Evolutionary conservation across 1,139 yeast genomes (phyloP).

Genomic region (Lodderomyces theae): DNA sequence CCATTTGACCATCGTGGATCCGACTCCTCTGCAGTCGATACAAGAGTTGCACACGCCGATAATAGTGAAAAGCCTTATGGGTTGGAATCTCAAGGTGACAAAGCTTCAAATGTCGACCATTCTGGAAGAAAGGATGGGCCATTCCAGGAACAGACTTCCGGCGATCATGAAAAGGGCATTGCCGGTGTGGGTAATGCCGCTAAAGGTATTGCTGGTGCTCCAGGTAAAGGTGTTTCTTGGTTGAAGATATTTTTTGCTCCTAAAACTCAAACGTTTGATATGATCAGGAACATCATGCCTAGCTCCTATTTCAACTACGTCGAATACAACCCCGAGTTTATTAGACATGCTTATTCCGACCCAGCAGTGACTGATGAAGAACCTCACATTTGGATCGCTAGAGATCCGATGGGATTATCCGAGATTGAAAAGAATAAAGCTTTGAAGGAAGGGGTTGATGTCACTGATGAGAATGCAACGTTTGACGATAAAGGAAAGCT

Average conservation of each 20-base stretch:
- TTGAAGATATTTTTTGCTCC: slow-evolving; percentile 42
- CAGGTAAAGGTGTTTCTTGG: slow-evolving; percentile 27
- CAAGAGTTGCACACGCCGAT: slow-evolving; percentile 18
- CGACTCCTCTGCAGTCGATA: slow-evolving; percentile 14
- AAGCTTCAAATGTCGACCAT: slow-evolving; percentile 9
- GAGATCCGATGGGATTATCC: slow-evolving; percentile 68
- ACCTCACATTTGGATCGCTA: slow-evolving; percentile 69
- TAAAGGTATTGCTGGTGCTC: slow-evolving; percentile 15
- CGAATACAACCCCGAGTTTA: slow-evolving; percentile 41
- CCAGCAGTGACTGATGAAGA: slow-evolving; percentile 61
- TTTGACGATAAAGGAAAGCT: slow-evolving; percentile 56
- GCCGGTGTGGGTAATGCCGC: slow-evolving; percentile 12
- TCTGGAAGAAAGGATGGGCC: slow-evolving; percentile 9
- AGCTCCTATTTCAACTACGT: slow-evolving; percentile 40
- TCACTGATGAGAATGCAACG: slow-evolving; percentile 55
- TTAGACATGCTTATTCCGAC: slow-evolving; percentile 58
- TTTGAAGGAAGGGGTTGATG: slow-evolving; percentile 53
- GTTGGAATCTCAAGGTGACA: not conserved
- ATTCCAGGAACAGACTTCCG: slow-evolving; percentile 10
- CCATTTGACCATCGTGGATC: slow-evolving; percentile 8
- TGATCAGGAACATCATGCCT: slow-evolving; percentile 39
- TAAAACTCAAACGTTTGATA: slow-evolving; percentile 37
- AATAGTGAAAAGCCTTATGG: slow-evolving; percentile 14
- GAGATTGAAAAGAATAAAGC: slow-evolving; percentile 58
- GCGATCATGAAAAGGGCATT: slow-evolving; percentile 10